Percentiles rank a stretch among this genome's conserved stretches.
Evolutionary conservation across 2,329 filamentous ascomycete genomes (phyloP).

Genomic region (Calonectria leucothoes): DNA sequence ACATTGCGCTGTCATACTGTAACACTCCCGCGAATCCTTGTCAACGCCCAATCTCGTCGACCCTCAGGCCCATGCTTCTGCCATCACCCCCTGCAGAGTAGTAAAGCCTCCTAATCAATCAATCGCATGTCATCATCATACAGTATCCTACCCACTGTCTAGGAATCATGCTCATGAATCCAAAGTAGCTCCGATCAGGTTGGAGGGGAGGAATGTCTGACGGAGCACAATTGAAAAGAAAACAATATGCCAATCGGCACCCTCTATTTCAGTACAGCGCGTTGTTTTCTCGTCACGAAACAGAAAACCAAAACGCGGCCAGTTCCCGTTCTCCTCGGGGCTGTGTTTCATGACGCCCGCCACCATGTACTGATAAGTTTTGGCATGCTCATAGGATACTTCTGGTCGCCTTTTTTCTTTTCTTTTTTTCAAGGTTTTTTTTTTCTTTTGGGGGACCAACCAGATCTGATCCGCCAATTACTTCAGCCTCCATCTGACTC

Average conservation of each 20-base stretch:
- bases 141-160: neutral
- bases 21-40: conserved; percentile 6
- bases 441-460: neutral
- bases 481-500: neutral
- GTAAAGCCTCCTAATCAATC: conserved; percentile 3
- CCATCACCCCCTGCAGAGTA: conserved; percentile 15
- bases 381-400: conserved; percentile 25
- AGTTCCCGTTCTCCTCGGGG: conserved; percentile 35
- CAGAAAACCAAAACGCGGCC: neutral
- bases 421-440: conserved; percentile 12
- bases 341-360: conserved; percentile 26
- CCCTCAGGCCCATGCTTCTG: neutral
- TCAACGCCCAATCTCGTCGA: neutral
- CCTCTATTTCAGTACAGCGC: conserved; percentile 11
- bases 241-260: neutral
- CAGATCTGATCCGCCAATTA: neutral
- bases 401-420: conserved; percentile 18
- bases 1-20: neutral
- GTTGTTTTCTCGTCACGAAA: neutral
- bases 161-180: neutral
- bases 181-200: conserved; percentile 17
- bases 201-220: conserved; percentile 22
- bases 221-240: no score
- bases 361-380: conserved; percentile 37
- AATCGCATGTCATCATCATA: neutral